phyloP scores from a whole-genome alignment of 345 rosid species.

The Cardamine resedifolia region DNA sequence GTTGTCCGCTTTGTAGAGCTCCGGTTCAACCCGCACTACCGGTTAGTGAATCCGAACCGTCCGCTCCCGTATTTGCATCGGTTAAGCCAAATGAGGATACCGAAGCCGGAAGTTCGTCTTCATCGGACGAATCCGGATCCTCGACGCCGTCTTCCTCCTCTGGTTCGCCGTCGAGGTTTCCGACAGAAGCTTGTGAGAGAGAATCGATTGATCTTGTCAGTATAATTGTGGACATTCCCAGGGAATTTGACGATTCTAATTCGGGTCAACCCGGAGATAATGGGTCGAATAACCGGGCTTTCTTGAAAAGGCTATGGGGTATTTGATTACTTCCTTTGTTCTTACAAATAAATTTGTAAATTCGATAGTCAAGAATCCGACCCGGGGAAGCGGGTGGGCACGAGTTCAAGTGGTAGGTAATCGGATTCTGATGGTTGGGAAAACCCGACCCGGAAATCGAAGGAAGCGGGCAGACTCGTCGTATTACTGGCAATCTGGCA shows the following conservation, averaged over 20 bases:
- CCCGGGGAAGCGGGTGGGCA: conserved; percentile 7
- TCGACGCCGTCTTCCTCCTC: conserved; percentile 28
- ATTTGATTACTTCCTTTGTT: neutral
- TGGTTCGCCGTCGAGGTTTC: conserved; percentile 36
- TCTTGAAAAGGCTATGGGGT: conserved; percentile 43
- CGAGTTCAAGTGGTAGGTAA: too few relatives aligned
- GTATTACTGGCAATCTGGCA: conserved; percentile 22
- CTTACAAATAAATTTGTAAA: too few relatives aligned
- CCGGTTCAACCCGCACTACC: conserved; percentile 45
- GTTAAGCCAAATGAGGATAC: conserved; percentile 27
- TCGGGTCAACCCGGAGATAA: conserved; percentile 9
- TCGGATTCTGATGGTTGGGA: neutral
- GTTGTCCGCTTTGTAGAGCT: conserved; percentile 84
- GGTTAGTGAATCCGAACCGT: conserved; percentile 26
- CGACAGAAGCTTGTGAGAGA: conserved; percentile 34
- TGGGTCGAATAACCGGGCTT: conserved; percentile 22
- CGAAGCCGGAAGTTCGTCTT: conserved; percentile 39
- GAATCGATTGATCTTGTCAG: conserved; percentile 31
- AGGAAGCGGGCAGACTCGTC: neutral
- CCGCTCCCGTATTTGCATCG: conserved; percentile 5
- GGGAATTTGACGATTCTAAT: conserved; percentile 29
- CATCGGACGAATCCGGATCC: conserved; percentile 30
- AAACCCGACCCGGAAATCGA: conserved; percentile 10
- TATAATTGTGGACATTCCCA: conserved; percentile 43
- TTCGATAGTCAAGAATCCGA: too few relatives aligned